These are phyloP conservation scores for Candida oleophila DNA, from an alignment of 805 yeast genomes.

Conservation along the genomic window DNA sequence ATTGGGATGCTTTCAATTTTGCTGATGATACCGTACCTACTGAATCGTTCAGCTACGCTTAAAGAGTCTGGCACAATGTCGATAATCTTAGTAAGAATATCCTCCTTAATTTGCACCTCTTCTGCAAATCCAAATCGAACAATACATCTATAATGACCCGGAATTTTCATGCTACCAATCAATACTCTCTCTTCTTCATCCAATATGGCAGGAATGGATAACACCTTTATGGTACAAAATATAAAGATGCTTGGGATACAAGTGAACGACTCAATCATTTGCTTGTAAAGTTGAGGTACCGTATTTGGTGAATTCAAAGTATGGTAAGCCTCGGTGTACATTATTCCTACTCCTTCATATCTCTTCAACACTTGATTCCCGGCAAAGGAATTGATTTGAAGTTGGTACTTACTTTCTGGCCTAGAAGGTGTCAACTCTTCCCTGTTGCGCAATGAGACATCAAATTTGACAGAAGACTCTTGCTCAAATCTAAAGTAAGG, in stretches of 20 bases:
- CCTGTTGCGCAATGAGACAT: neutral
- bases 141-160: constrained; percentile 50
- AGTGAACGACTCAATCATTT: constrained; percentile 38
- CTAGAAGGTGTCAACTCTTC: neutral
- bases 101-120: constrained; percentile 18
- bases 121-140: constrained; percentile 53
- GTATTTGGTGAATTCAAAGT: constrained; percentile 43
- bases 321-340: constrained; percentile 40
- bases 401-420: neutral
- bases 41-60: constrained; percentile 9
- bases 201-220: constrained; percentile 42
- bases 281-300: constrained; percentile 42
- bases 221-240: constrained; percentile 41
- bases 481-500: neutral
- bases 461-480: constrained; percentile 1
- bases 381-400: constrained; percentile 13
- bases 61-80: constrained; percentile 17
- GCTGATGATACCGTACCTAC: neutral
- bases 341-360: constrained; percentile 39
- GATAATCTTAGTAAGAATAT: constrained; percentile 19
- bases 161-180: constrained; percentile 37
- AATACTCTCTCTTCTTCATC: constrained; percentile 37
- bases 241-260: constrained; percentile 45
- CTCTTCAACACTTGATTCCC: constrained; percentile 19
- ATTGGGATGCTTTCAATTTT: constrained; percentile 15